These are phyloP conservation scores for Alternaria tenuissima DNA, from an alignment of 2,329 filamentous ascomycete genomes.

Conservation along the genomic window DNA sequence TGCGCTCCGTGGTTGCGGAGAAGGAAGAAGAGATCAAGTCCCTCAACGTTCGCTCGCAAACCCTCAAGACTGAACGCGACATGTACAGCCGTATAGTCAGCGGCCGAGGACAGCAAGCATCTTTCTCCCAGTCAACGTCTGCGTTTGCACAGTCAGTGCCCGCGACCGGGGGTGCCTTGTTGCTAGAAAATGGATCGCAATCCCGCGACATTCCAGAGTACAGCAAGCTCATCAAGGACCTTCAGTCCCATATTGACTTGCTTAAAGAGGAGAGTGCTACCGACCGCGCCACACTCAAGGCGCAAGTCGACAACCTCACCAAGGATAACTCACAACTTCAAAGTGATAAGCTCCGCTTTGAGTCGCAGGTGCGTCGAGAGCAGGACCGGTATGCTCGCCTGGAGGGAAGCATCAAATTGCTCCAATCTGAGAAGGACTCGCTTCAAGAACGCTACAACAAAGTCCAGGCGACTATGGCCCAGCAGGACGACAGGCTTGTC, in stretches of 20 bases:
- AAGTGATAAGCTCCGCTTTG: constrained; percentile 79
- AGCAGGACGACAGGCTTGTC: constrained; percentile 88
- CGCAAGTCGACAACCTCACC: constrained; percentile 83
- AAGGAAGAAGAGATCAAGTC: constrained; percentile 86
- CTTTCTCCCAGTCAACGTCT: constrained; percentile 27
- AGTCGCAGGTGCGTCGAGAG: constrained; percentile 82
- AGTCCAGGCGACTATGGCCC: constrained; percentile 82
- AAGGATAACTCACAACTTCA: constrained; percentile 84
- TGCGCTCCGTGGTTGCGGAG: constrained; percentile 76
- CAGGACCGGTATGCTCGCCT: constrained; percentile 88
- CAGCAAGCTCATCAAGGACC: constrained; percentile 80
- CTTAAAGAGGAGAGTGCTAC: constrained; percentile 86
- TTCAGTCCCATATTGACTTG: constrained; percentile 88
- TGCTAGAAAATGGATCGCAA: constrained; percentile 56
- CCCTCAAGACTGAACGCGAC: constrained; percentile 93
- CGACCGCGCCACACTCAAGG: constrained; percentile 81
- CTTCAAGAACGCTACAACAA: constrained; percentile 82
- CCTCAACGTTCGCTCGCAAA: constrained; percentile 84
- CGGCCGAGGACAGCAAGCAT: constrained; percentile 70
- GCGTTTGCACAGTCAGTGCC: constrained; percentile 34
- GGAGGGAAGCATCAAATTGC: constrained; percentile 82
- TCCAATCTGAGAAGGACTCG: constrained; percentile 85
- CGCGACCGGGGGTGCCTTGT: constrained; percentile 8
- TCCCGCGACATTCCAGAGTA: constrained; percentile 71
- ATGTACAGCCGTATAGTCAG: constrained; percentile 97